These are phyloP conservation scores for Suhomyces canberraensis DNA, from an alignment of 805 yeast genomes.

Conservation along the genomic window DNA sequence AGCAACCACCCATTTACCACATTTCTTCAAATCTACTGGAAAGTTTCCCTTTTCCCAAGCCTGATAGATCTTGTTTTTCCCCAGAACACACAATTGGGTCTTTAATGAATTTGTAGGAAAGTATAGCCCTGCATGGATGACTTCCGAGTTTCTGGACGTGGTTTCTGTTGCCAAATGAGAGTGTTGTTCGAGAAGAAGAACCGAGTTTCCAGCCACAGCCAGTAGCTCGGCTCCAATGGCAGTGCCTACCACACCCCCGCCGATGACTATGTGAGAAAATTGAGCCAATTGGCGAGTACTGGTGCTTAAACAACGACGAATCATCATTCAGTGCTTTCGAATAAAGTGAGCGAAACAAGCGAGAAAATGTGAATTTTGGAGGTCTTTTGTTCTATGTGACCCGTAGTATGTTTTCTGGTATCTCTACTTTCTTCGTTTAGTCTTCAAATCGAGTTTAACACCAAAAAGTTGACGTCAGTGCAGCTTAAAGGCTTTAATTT, in stretches of 20 bases:
- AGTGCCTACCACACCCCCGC: slow-evolving; percentile 83
- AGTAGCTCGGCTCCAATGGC: slow-evolving; percentile 73
- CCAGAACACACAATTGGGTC: slow-evolving; percentile 67
- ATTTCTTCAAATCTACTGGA: slow-evolving; percentile 50
- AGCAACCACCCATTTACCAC: slow-evolving; percentile 90
- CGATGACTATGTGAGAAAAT: slow-evolving; percentile 70
- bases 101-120: slow-evolving; percentile 69
- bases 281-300: slow-evolving; percentile 38
- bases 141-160: slow-evolving; percentile 88
- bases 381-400: no score
- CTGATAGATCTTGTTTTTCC: slow-evolving; percentile 65
- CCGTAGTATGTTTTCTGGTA: no score
- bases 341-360: no score
- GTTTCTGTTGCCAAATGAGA: slow-evolving; percentile 70
- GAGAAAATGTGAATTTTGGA: no score
- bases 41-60: slow-evolving; percentile 35
- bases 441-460: no score
- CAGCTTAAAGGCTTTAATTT: no score
- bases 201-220: slow-evolving; percentile 43
- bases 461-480: no score
- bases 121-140: slow-evolving; percentile 87
- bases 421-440: no score
- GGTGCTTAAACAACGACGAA: no score
- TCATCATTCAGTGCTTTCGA: no score
- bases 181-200: slow-evolving; percentile 70